A percentile compares a stretch with the other conserved stretches of the same genome.
Conservation (phyloP, 306 rosid genomes). For the Datisca glomerata region DNA sequence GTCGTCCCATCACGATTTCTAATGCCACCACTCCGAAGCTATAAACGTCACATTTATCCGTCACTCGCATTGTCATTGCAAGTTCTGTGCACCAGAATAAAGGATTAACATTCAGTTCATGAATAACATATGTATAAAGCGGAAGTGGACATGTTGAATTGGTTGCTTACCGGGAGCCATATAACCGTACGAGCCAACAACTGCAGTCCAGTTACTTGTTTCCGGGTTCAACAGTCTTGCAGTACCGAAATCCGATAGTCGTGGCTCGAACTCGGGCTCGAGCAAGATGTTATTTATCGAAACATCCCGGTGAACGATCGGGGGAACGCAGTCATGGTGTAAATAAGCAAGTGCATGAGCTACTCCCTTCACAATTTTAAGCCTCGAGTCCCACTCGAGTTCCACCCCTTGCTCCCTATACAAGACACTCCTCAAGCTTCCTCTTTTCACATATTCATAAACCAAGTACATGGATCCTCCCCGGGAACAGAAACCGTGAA, state of each 20-base stretch:
- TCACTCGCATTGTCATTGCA: neutral
- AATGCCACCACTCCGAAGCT: conserved; percentile 1
- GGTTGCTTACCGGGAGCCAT: conserved; percentile 2
- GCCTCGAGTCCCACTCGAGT: neutral
- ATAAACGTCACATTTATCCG: neutral
- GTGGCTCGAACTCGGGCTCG: neutral
- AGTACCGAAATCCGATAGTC: neutral
- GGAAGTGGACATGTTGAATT: too few relatives aligned
- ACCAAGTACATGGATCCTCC: neutral
- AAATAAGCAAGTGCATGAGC: conserved; percentile 1
- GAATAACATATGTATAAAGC: too few relatives aligned
- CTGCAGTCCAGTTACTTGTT: conserved; percentile 2
- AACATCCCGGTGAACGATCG: conserved; percentile 1
- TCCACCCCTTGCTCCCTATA: neutral
- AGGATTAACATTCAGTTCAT: too few relatives aligned
- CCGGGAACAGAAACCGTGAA: neutral
- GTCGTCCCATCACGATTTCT: neutral
- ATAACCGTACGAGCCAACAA: neutral
- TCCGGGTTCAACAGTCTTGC: conserved; percentile 2
- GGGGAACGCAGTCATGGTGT: conserved; percentile 1
- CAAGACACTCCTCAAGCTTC: neutral
- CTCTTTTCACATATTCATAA: conserved; percentile 2
- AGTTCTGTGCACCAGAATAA: neutral
- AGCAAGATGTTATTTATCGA: neutral
- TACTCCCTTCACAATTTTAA: neutral